phyloP scores from a whole-genome alignment of 2,329 filamentous ascomycete species.

The Sporothrix inflata region DNA sequence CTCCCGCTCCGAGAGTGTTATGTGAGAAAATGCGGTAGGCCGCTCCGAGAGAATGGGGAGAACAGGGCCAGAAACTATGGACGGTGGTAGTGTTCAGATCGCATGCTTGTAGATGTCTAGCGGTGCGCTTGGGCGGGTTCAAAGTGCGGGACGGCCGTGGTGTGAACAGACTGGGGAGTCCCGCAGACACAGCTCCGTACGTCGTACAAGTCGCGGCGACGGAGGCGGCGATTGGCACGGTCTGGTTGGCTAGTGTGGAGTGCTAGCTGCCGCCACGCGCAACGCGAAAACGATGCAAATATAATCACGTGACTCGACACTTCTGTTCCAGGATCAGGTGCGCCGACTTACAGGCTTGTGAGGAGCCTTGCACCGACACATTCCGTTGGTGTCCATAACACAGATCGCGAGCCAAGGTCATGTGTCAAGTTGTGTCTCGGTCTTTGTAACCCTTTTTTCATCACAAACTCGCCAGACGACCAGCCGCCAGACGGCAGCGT shows the following conservation, averaged over 20 bases:
- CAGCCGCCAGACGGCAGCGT: too few relatives aligned
- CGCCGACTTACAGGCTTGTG: too few relatives aligned
- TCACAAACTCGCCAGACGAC: too few relatives aligned
- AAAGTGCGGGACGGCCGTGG: too few relatives aligned
- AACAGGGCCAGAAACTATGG: not conserved
- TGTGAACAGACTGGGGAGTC: not conserved
- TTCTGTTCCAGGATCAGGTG: too few relatives aligned
- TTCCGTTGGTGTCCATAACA: too few relatives aligned
- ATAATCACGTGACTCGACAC: not conserved
- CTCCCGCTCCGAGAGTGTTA: not conserved
- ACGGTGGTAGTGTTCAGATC: not conserved
- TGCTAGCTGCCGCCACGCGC: not conserved
- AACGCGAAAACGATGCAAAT: not conserved
- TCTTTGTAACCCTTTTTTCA: too few relatives aligned
- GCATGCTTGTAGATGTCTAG: not conserved
- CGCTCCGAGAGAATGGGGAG: not conserved
- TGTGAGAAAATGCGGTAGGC: not conserved
- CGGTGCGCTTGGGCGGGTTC: not conserved
- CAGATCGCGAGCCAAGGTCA: too few relatives aligned
- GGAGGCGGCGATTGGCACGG: not conserved
- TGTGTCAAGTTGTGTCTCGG: too few relatives aligned
- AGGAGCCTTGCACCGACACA: too few relatives aligned
- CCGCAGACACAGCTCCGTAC: not conserved
- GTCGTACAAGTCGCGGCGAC: not conserved
- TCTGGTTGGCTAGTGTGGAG: not conserved